These are phyloP conservation scores for Hyaloscypha hepaticicola DNA, from an alignment of 495 filamentous ascomycete genomes.

Conservation along the genomic window DNA sequence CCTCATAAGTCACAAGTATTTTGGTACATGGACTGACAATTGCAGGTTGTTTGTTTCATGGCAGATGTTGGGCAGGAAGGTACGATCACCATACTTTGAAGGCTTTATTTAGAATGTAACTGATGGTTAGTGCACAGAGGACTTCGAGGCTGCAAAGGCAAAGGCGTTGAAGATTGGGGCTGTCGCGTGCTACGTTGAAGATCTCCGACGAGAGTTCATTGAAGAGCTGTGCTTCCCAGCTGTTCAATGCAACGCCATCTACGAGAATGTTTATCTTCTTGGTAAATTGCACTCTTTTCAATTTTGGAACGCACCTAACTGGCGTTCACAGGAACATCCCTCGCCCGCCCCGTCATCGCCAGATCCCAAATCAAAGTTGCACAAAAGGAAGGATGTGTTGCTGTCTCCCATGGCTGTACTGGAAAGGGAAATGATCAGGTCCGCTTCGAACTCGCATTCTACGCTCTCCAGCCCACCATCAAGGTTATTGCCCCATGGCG, in stretches of 20 bases:
- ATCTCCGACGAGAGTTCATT: constrained; percentile 75
- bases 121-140: constrained; percentile 40
- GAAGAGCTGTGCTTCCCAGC: constrained; percentile 87
- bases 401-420: constrained; percentile 78
- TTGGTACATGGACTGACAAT: not conserved
- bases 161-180: constrained; percentile 73
- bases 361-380: constrained; percentile 77
- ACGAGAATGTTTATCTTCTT: constrained; percentile 79
- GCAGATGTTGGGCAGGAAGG: constrained; percentile 65
- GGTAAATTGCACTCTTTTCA: constrained; percentile 39
- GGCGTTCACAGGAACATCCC: constrained; percentile 55
- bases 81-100: constrained; percentile 16
- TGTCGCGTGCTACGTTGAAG: constrained; percentile 58
- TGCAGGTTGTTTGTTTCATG: constrained; percentile 40
- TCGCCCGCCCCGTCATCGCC: constrained; percentile 89
- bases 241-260: constrained; percentile 84
- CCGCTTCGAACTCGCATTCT: constrained; percentile 77
- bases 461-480: constrained; percentile 69
- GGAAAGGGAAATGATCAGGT: constrained; percentile 89
- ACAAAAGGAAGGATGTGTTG: constrained; percentile 61
- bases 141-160: constrained; percentile 62
- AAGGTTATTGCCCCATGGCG: constrained; percentile 92
- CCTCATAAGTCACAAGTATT: not conserved
- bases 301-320: not conserved
- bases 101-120: not conserved